Percentiles rank a stretch among this genome's conserved stretches.
Evolutionary conservation across 176 grass and related monocot genomes (phyloP).

Genomic region (Triticum monococcum): DNA sequence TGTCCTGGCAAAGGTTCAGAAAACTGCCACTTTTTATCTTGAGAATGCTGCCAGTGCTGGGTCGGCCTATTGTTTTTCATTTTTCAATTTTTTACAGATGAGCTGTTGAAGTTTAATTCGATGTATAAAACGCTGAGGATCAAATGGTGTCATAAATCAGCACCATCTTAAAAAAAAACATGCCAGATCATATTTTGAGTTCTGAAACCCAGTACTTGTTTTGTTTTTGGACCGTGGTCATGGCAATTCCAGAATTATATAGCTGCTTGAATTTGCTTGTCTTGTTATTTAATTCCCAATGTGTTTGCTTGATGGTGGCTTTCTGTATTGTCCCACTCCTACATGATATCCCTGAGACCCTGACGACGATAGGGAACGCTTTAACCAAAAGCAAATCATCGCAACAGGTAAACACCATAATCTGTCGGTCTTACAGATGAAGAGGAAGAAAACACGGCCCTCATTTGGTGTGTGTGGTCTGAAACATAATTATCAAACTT

Average conservation of each 20-base stretch:
- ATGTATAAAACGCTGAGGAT: no score
- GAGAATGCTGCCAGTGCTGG: no score
- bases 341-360: conserved; percentile 45
- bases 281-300: neutral
- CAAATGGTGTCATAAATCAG: no score
- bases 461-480: neutral
- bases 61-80: no score
- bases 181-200: no score
- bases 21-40: no score
- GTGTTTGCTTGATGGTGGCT: neutral
- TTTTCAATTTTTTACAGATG: no score
- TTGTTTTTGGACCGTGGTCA: conserved; percentile 2
- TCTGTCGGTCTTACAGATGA: neutral
- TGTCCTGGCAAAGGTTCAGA: no score
- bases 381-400: conserved; percentile 45
- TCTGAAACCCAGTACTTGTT: no score
- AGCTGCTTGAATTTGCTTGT: neutral
- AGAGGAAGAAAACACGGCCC: neutral
- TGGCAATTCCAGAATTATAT: neutral
- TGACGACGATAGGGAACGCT: conserved; percentile 28
- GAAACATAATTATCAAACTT: neutral
- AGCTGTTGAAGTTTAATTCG: no score
- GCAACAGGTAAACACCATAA: conserved; percentile 39
- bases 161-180: no score
- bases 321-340: neutral